These are phyloP conservation scores for Carallia brachiata DNA, from an alignment of 345 rosid genomes.

Conservation along the genomic window DNA sequence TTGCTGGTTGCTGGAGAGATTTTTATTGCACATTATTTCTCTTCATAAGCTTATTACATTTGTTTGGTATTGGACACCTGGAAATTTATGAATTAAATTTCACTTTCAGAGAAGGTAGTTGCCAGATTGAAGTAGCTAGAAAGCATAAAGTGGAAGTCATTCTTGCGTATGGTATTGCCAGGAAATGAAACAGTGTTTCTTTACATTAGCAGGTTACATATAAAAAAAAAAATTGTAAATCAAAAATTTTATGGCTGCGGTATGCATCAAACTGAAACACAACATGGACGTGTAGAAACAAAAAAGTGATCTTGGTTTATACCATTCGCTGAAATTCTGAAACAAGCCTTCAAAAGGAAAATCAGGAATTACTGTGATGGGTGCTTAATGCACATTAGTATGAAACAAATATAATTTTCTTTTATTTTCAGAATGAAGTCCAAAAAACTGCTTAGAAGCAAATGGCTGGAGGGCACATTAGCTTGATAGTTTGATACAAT, in stretches of 20 bases:
- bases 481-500: too few species aligned
- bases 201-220: too few species aligned
- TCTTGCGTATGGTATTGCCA: not conserved
- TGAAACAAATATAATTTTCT: too few species aligned
- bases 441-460: not conserved
- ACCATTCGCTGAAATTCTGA: not conserved
- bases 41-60: not conserved
- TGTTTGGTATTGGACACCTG: not conserved
- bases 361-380: too few species aligned
- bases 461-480: too few species aligned
- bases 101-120: not conserved
- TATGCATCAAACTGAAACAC: not conserved
- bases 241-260: not conserved
- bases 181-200: too few species aligned
- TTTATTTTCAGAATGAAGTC: not conserved
- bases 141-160: not conserved
- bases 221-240: not conserved
- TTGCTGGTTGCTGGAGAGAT: not conserved
- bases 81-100: slow-evolving; percentile 1
- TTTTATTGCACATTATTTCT: not conserved
- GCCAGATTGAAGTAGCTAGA: not conserved
- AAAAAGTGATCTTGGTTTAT: not conserved
- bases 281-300: too few species aligned
- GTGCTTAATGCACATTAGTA: too few species aligned
- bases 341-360: too few species aligned